Conservation (phyloP, 768 basidiomycete genomes). For the Hortiboletus campestris region DNA sequence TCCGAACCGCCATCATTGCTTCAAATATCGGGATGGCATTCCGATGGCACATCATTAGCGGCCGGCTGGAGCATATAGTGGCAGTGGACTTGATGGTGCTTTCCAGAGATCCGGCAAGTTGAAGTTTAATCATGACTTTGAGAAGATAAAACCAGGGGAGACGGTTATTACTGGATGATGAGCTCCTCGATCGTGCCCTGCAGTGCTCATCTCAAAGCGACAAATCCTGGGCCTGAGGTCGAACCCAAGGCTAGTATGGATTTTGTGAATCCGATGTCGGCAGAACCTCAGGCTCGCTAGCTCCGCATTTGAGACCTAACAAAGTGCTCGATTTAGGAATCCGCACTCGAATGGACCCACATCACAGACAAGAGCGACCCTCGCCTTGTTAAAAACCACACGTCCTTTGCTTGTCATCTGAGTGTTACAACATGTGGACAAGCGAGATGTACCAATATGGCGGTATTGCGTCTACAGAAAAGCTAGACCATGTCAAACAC, state of each 20-base stretch:
- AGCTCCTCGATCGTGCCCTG: not conserved
- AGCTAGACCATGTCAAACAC: not conserved
- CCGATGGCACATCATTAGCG: not conserved
- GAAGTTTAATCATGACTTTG: not conserved
- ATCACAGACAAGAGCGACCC: not conserved
- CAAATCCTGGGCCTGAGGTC: constrained; percentile 6
- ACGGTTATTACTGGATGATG: not conserved
- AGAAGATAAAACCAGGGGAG: not conserved
- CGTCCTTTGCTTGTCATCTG: not conserved
- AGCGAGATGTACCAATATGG: constrained; percentile 1
- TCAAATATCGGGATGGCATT: not conserved
- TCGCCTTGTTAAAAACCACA: not conserved
- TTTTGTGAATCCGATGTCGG: constrained; percentile 5
- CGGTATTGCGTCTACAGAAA: constrained; percentile 7
- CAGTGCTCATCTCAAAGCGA: not conserved
- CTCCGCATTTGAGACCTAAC: not conserved
- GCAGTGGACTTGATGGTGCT: not conserved
- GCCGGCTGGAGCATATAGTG: not conserved
- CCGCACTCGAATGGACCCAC: not conserved
- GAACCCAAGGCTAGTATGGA: not conserved
- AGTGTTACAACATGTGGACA: not conserved
- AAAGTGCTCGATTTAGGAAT: not conserved
- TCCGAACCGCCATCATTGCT: not conserved
- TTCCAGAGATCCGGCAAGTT: not conserved
- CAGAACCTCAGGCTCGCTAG: constrained; percentile 4